Base-by-base conservation (phyloP, 805 yeast species). In the Metschnikowia drakensbergensis region DNA sequence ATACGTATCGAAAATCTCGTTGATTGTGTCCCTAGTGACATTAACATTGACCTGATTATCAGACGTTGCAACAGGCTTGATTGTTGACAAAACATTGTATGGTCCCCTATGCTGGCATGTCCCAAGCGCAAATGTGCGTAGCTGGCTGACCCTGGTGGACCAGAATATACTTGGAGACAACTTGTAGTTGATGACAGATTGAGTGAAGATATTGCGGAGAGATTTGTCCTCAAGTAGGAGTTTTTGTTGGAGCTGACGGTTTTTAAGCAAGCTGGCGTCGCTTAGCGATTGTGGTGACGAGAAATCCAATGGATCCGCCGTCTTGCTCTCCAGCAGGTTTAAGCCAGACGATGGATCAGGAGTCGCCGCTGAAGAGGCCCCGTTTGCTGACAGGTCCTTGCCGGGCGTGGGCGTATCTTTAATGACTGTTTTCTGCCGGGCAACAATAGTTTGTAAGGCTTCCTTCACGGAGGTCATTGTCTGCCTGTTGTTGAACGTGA, bases 31-130 rank as follows among this genome's bases (percentile, higher is more conserved):
- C 47, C 96, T 74, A 0, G 99, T 88, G 31, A 94, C 86, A 47
- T 90, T 85, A 42, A 94, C 96, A 65, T 90, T 91, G 49, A 92
- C 96, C 63, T 89, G 88, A 66, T 92, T 92, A 61, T 92, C 98
- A 47, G 88, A 80, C 0, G 95, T 83, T 0, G 97, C 96, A 6
- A 89, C 92, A 0, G 98, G 97, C 60, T 87, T 88, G 54, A 94
- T 92, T 0, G 98, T 89, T 38, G 96, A 86, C 46, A 94, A 70
- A 0, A 94, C 98, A 61, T 94, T 94, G 64, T 91, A 94, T 0
- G 96, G 94, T 0, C 99, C 99, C 43, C 85, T 75, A 54, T 87
- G 86, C 62, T 94, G 99, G 22, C 89, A 80, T 13, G 81, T 79
- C 6, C 92, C 80, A 54, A 94, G 77, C 0, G 97, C 97, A 68